Percentiles rank a stretch among this genome's conserved stretches.
Evolutionary conservation across 306 rosid genomes (phyloP).

Genomic region (Herpetospermum pedunculosum): DNA sequence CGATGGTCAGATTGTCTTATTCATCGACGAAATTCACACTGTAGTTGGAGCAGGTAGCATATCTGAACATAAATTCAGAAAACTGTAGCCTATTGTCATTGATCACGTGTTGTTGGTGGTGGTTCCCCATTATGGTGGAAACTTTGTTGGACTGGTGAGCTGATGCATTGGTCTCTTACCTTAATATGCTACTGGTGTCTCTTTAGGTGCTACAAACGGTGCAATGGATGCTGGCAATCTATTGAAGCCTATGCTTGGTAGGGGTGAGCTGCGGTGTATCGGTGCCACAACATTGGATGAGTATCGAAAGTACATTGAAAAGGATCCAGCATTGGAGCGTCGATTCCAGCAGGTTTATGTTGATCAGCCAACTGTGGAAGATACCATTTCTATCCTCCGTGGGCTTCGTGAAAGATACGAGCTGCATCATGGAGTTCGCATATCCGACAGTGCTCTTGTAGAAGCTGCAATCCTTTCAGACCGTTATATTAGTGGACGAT

Average conservation of each 20-base stretch:
- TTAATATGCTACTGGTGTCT: conserved; percentile 9
- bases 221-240: conserved; percentile 99
- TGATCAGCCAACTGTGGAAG: conserved; percentile 83
- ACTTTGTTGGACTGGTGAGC: background rate
- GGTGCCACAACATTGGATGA: conserved; percentile 97
- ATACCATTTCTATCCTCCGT: conserved; percentile 80
- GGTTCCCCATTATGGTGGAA: background rate
- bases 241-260: conserved; percentile 98
- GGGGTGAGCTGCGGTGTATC: conserved; percentile 92
- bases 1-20: conserved; percentile 85
- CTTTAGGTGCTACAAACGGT: conserved; percentile 88
- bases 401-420: conserved; percentile 97
- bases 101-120: background rate
- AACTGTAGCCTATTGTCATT: background rate
- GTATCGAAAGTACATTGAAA: conserved; percentile 90
- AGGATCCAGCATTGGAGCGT: conserved; percentile 96
- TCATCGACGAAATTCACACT: conserved; percentile 95
- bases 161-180: conserved; percentile 7
- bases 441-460: conserved; percentile 93
- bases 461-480: conserved; percentile 96
- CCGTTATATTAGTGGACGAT: conserved; percentile 94
- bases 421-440: conserved; percentile 97
- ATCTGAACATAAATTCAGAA: background rate
- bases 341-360: conserved; percentile 98
- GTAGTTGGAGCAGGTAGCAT: conserved; percentile 94